These are phyloP conservation scores for Cryptosporidium viatorum DNA, from an alignment of 169 alveolate genomes.

Conservation along the genomic window DNA sequence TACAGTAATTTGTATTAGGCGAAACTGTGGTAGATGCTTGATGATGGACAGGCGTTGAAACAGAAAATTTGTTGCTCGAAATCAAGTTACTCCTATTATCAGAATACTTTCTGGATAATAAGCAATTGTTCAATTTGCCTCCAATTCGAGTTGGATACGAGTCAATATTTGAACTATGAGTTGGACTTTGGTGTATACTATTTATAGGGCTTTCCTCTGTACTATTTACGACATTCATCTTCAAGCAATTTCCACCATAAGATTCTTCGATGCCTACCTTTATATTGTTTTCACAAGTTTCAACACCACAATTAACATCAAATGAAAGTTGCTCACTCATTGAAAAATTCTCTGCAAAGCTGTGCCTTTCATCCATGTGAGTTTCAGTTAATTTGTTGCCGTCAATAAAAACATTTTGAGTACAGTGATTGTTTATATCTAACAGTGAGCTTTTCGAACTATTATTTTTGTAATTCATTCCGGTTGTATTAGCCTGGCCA, in stretches of 20 bases:
- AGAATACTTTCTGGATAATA: constrained; percentile 8
- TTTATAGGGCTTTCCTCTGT: constrained; percentile 34
- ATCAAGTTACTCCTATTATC: constrained; percentile 17
- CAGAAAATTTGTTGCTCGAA: constrained; percentile 17
- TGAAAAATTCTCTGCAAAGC: constrained; percentile 5
- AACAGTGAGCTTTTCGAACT: constrained; percentile 14
- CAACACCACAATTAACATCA: not conserved
- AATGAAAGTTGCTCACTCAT: constrained; percentile 4
- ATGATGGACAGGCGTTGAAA: constrained; percentile 70
- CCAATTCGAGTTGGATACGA: not conserved
- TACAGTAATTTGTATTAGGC: constrained; percentile 72
- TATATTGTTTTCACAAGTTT: not conserved
- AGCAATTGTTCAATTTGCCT: not conserved
- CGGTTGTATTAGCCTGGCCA: not conserved
- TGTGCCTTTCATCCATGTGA: constrained; percentile 14
- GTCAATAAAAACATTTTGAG: constrained; percentile 3
- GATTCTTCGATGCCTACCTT: not conserved
- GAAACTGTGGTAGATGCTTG: constrained; percentile 72
- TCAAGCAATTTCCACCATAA: not conserved
- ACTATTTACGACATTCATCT: not conserved
- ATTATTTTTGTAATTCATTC: not conserved
- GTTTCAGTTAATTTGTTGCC: not conserved
- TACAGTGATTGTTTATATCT: constrained; percentile 2
- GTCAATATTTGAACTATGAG: not conserved
- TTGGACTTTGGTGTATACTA: constrained; percentile 14